phyloP scores from a whole-genome alignment of 768 basidiomycete species.

The Collybia sordida region DNA sequence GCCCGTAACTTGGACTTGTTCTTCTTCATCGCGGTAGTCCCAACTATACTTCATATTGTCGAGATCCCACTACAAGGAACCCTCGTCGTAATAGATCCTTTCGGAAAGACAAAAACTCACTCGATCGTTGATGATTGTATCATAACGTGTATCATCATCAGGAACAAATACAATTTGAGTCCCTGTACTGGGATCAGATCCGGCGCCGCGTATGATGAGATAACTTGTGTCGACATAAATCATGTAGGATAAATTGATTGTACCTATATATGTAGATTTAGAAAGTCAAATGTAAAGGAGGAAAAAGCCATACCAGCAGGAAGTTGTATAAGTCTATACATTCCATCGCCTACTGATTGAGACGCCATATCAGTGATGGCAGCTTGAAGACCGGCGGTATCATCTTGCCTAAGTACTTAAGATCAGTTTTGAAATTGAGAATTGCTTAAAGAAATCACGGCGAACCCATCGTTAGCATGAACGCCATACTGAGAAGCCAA shows the following conservation, averaged over 20 bases:
- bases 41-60: constrained; percentile 7
- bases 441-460: too few relatives aligned
- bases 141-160: constrained; percentile 7
- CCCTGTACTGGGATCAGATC: constrained; percentile 5
- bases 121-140: constrained; percentile 4
- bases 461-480: constrained; percentile 6
- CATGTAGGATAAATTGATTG: constrained; percentile 8
- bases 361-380: constrained; percentile 1
- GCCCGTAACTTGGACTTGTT: background rate
- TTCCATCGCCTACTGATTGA: background rate
- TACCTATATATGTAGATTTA: background rate
- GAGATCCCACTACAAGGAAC: constrained; percentile 4
- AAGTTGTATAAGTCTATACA: background rate
- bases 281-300: background rate
- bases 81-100: background rate
- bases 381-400: constrained; percentile 5
- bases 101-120: background rate
- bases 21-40: background rate
- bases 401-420: background rate
- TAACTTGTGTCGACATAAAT: constrained; percentile 2
- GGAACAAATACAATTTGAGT: constrained; percentile 6
- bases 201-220: constrained; percentile 8
- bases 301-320: background rate
- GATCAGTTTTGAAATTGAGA: too few relatives aligned
- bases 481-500: constrained; percentile 7